Evolutionary conservation across 306 rosid genomes (phyloP), one percentile per base, ranked within the genome.

Genomic region (Cicer cuneatum): DNA sequence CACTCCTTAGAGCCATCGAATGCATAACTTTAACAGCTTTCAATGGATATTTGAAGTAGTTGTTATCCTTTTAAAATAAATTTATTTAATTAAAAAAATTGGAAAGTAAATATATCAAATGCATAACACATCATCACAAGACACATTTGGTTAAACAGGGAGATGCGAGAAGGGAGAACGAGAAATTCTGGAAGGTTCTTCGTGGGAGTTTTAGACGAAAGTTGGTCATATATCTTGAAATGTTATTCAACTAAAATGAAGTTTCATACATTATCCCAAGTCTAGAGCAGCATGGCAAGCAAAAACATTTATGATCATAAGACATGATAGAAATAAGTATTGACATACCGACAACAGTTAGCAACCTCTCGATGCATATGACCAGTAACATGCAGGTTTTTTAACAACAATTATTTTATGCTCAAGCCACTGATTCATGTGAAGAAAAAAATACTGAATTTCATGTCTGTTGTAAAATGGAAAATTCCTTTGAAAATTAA

Each of bases 321-420:
- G 66, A 69, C 21, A 24, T 5, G 39, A 38, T 7, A 41, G 69
- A 24, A 40, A 75, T 33, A 81, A 24, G 66, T 78, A 78, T 57
- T 73, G 46, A 70, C 81, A 68, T 82, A 94, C 99, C 98, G 95
- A 74, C 98, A 92, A 75, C 99, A 95, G 71, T 95, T 95, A 14
- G 99, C 99, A 84, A 92, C 99, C 82, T 92, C 99, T 51, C 96
- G 90, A 83, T 95, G 99, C 99, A 95, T 92, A 29, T 96, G 98
- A 24, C 98, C 99, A 71, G 98, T 95, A 75, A 95, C 99, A 98
- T 95, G 83, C 66, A 86, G 51, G 45, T 57, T 76, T 49, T 67
- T 41, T 37, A 72, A 68, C 43, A 19, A 58, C 5, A 39, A 65
- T 73, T 61, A 81, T 69, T 75, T 71, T 67, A 60, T 10, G 82